These are phyloP conservation scores for Zea mays DNA, from an alignment of 176 grass and related monocot species.

Conservation along the genomic window Zm-B73-REFERENCE-NAM-5.0 NC_050099.1:152798001-152798500, in stretches of 20 bases:
- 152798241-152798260: conserved; percentile 50
- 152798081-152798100: neutral
- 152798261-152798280: conserved; percentile 47
- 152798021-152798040: too few relatives aligned
- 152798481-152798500: too few relatives aligned
- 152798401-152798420: too few relatives aligned
- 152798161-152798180: conserved; percentile 36
- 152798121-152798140: neutral
- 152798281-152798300: conserved; percentile 46
- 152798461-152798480: too few relatives aligned
- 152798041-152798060: too few relatives aligned
- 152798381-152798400: too few relatives aligned
- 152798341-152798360: too few relatives aligned
- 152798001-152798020: too few relatives aligned
- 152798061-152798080: neutral
- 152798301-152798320: conserved; percentile 34
- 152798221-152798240: conserved; percentile 51
- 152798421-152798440: too few relatives aligned
- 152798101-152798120: neutral
- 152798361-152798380: too few relatives aligned
- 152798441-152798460: too few relatives aligned
- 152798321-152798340: neutral
- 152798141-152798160: conserved; percentile 14
- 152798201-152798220: conserved; percentile 56
- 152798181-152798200: conserved; percentile 55